Evolutionary conservation across 805 yeast species (phyloP), one percentile per base, ranked within the genome.

Genomic region (Ogataea naganishii): DNA sequence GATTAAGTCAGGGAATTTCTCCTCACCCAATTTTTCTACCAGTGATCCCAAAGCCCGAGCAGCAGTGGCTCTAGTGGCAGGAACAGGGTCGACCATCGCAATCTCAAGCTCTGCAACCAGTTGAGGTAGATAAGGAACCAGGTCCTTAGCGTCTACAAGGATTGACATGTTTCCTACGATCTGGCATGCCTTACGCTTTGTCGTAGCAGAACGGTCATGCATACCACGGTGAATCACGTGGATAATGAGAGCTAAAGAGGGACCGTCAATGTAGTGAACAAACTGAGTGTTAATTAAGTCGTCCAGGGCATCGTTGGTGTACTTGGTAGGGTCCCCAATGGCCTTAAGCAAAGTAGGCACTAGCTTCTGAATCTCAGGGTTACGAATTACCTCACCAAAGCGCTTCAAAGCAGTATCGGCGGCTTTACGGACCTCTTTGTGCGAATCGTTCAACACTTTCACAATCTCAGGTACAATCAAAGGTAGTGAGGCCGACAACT

Each of bases 121-220:
- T 24, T 75, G 72, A 14, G 75, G 70, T 46, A 92, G 62, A 57
- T 92, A 92, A 16, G 96, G 96, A 30, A 74, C 57, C 36, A 92
- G 65, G 53, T 92, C 98, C 42, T 71, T 74, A 12, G 84, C 66
- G 46, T 89, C 97, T 12, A 94, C 96, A 46, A 92, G 66, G 51
- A 92, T 85, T 2, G 97, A 86, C 97, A 92, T 92, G 50, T 92
- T 92, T 39, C 99, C 99, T 18, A 92, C 96, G 64, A 92, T 89
- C 58, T 92, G 96, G 56, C 97, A 88, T 0, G 97, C 89, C 54
- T 85, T 85, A 53, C 82, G 75, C 63, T 89, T 92, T 5, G 92
- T 83, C 24, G 76, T 66, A 0, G 97, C 96, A n/a, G 95, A 81
- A 47, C 98, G 67, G 43, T 89, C 97, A 30, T 72, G 75, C 82